Evolutionary conservation across 805 yeast genomes (phyloP).

Genomic region (Saccharomycopsis amapae): DNA sequence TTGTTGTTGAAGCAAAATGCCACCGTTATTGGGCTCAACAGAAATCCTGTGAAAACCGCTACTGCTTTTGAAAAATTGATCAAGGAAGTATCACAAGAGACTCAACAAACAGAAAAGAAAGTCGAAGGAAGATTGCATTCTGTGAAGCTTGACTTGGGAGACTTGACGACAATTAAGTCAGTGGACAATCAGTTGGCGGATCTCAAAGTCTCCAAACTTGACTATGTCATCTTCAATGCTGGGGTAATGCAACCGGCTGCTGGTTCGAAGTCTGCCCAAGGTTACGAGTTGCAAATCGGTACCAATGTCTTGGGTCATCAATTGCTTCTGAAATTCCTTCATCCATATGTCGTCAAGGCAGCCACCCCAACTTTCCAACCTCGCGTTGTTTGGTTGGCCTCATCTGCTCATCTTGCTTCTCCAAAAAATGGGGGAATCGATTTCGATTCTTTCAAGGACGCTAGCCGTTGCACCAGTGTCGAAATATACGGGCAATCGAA

Average conservation of each 20-base stretch:
- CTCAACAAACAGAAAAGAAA: constrained; percentile 26
- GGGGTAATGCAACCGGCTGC: constrained; percentile 30
- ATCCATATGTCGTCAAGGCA: constrained; percentile 31
- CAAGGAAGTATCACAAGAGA: constrained; percentile 9
- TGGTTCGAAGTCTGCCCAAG: constrained; percentile 28
- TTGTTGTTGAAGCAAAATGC: constrained; percentile 1
- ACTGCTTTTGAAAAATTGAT: constrained; percentile 27
- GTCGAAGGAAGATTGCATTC: constrained; percentile 25
- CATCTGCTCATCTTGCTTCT: constrained; percentile 29
- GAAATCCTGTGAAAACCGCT: constrained; percentile 30
- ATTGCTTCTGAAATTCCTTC: constrained; percentile 32
- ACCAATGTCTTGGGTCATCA: constrained; percentile 34
- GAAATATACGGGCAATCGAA: constrained; percentile 35
- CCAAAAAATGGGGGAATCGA: constrained; percentile 31
- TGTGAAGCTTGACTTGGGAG: constrained; percentile 32
- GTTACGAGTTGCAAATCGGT: constrained; percentile 33
- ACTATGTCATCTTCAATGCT: constrained; percentile 32
- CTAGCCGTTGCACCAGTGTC: constrained; percentile 17
- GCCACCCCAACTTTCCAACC: constrained; percentile 25
- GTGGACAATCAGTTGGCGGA: constrained; percentile 26
- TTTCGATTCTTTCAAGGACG: constrained; percentile 24
- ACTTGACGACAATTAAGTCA: constrained; percentile 30
- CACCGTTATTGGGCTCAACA: constrained; percentile 28
- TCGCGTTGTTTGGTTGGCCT: constrained; percentile 36
- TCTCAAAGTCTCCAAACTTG: constrained; percentile 24